Base-by-base conservation (phyloP, 345 rosid species). In the Populus euphratica region DNA sequence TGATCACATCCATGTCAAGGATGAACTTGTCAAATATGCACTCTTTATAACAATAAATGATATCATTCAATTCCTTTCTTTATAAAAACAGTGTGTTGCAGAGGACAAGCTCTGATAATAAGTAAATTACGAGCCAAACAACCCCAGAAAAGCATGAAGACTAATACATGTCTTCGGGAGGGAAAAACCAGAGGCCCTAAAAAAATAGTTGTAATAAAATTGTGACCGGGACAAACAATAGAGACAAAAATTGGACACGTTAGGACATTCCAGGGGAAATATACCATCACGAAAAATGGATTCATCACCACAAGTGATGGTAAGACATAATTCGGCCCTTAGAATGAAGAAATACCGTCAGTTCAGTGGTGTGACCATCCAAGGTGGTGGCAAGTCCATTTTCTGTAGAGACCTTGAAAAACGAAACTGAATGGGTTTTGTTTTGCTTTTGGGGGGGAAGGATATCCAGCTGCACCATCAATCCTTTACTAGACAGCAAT, bases 361-460 rank as follows among this genome's bases (percentile, higher is more conserved):
- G 49, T 52, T 52, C 52, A 39, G 29, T 25, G 54, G 1, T 20
- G 20, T 52, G 20, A 52, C 59, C 59, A 52, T 52, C 59, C 23
- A 52, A 20, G n/a, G 59, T 52, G 41, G 23, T 56, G 76, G 44
- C 68, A 38, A 23, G n/a, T 44, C 3, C 54, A 23, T 65, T 66
- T 64, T 66, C 65, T 44, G 64, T 49, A 79, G 49, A 13, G 21
- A 31, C 39, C 62, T 3, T 50, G 65, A 66, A 61, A 54, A 72
- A 74, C 81, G 81, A 81, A 84, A 77, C 80, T 76, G 78, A 74
- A 76, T 74, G 47, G 63, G 47, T 44, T 36, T 49, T 66, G 23
- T 50, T 31, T 65, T 14, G 3, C 14, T 63, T 41, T 6, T 11
- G 2, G 9, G 33, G 5, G n/a, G 43, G 11, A 17, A 16, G 73